Evolutionary conservation across 2,329 filamentous ascomycete genomes (phyloP), one percentile per base, ranked within the genome.

Genomic region (Scedosporium apiospermum): DNA sequence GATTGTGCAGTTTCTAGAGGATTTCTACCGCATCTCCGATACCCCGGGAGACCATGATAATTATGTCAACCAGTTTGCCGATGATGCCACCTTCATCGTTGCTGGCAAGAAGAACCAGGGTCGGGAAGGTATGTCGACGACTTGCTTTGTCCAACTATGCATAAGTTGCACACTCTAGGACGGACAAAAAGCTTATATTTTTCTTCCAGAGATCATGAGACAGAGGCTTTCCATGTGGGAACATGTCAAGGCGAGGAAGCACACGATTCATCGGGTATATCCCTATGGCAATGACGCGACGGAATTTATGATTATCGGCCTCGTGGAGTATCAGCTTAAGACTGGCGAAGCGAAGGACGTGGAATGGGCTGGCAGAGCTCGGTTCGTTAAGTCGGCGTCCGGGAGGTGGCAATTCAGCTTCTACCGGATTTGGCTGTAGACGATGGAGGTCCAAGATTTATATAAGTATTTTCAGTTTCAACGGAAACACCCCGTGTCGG

Each of bases 321-420:
- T 53, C 1, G 73, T 75, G 18, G 65, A 67, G 10, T 66, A 72
- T 34, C 67, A 63, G 3, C 63, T 70, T 10, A 69, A 69, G 62
- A 67, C 63, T 1, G 72, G 71, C 3, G 60, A 64, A 6, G 61
- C 63, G 2, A 71, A 72, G 3, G 68, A 68, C 2, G 69, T 82
- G 3, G 80, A 83, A 6, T 86, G 83, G 82, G 79, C 80, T 23
- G 83, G 76, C 60, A 73, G 80, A 64, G 83, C 80, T 5, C 74
- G 81, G 62, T 76, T 88, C 49, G 71, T 53, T 21, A 67, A 76
- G 30, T 49, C 44, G 18, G 74, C 75, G 55, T 77, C 80, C 55
- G 83, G 79, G 4, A 77, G 76, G 65, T 80, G 84, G 69, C 82
- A 74, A 70, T 76, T 82, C 74, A 71, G 75, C 26, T 80, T 77